These are phyloP conservation scores for Blastobotrys chiropterorum DNA, from an alignment of 805 yeast species.

Conservation along the genomic window DNA sequence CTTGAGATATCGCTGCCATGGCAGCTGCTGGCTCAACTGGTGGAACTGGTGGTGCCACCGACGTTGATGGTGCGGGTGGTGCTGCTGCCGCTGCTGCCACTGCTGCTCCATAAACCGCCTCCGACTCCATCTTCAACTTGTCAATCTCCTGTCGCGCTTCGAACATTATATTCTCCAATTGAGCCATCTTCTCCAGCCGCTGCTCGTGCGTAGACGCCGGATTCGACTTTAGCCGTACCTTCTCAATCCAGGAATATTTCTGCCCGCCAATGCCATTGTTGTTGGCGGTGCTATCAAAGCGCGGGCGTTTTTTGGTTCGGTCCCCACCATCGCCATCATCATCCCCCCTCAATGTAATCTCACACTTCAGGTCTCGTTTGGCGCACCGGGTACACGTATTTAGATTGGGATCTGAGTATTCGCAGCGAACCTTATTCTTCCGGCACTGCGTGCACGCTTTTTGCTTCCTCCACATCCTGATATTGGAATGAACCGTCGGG, in stretches of 20 bases:
- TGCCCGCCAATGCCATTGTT: neutral
- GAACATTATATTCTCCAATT: constrained; percentile 15
- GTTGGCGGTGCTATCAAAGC: neutral
- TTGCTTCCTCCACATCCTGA: constrained; percentile 15
- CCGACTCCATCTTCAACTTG: constrained; percentile 12
- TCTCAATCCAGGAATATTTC: neutral
- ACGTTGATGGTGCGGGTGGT: neutral
- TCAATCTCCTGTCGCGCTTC: constrained; percentile 19
- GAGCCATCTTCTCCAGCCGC: constrained; percentile 7
- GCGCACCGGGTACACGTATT: constrained; percentile 15
- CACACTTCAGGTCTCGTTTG: constrained; percentile 13
- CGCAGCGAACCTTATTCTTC: constrained; percentile 18
- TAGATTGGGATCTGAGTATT: constrained; percentile 13
- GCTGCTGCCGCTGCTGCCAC: neutral
- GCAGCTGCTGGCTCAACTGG: neutral
- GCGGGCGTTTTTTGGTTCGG: neutral
- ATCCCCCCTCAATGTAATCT: neutral
- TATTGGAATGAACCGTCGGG: too few species aligned
- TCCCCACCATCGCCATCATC: neutral
- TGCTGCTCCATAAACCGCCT: constrained; percentile 5
- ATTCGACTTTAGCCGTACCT: neutral
- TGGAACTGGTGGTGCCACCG: neutral
- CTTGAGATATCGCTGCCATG: neutral
- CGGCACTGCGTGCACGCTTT: constrained; percentile 22
- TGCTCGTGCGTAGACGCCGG: neutral